These are phyloP conservation scores for Detonula confervacea DNA, from an alignment of 352 stramenopile species.

Conservation along the genomic window DNA sequence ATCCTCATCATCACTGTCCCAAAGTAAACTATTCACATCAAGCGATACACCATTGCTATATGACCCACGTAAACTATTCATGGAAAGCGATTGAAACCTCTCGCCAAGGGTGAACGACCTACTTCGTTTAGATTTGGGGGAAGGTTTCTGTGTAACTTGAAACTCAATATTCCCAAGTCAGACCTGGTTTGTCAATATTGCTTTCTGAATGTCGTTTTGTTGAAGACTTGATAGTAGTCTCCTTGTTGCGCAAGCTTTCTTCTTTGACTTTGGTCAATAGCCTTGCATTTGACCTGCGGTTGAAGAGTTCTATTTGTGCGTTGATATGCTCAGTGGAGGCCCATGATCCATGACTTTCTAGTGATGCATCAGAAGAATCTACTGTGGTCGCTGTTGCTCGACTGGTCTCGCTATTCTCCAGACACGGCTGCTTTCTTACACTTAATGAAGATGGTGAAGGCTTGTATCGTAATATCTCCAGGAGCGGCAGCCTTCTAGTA, in stretches of 20 bases:
- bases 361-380: not conserved
- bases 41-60: not conserved
- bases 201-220: not conserved
- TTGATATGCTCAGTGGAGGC: slow-evolving; percentile 15
- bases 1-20: slow-evolving; percentile 1
- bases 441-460: no score
- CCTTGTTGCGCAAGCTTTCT: not conserved
- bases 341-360: slow-evolving; percentile 14
- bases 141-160: not conserved
- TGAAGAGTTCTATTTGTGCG: slow-evolving; percentile 13
- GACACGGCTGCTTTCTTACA: not conserved
- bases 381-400: not conserved
- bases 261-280: slow-evolving; percentile 19
- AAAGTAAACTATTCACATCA: slow-evolving; percentile 6
- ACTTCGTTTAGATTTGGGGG: not conserved
- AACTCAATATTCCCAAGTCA: not conserved
- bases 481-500: not conserved
- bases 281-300: slow-evolving; percentile 1
- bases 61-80: not conserved
- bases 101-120: not conserved
- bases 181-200: not conserved
- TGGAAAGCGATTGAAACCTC: not conserved
- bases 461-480: not conserved
- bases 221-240: no score
- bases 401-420: not conserved